Evolutionary conservation across 2,329 filamentous ascomycete species (phyloP).

Genomic region (Monosporascus ibericus): DNA sequence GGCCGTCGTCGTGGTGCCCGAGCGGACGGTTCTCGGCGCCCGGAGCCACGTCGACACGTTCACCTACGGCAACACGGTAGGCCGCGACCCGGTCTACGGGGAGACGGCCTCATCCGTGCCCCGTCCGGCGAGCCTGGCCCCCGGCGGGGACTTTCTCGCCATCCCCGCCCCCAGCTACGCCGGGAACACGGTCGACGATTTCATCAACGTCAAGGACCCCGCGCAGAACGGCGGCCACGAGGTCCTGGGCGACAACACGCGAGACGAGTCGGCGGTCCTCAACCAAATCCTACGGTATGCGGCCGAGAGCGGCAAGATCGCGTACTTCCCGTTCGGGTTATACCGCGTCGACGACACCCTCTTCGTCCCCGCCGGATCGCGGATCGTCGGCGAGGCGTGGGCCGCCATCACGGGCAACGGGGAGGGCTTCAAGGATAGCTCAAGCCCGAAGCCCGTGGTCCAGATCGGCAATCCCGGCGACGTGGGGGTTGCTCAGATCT

Average conservation of each 20-base stretch:
- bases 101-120: constrained; percentile 22
- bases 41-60: constrained; percentile 32
- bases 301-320: constrained; percentile 35
- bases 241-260: constrained; percentile 31
- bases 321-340: constrained; percentile 50
- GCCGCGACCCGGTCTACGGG: constrained; percentile 33
- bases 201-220: constrained; percentile 37
- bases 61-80: constrained; percentile 36
- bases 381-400: constrained; percentile 48
- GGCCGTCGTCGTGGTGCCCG: constrained; percentile 27
- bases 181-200: constrained; percentile 24
- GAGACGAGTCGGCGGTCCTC: constrained; percentile 31
- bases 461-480: constrained; percentile 53
- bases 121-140: constrained; percentile 30
- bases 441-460: constrained; percentile 50
- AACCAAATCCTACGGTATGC: constrained; percentile 32
- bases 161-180: constrained; percentile 35
- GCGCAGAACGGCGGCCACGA: constrained; percentile 29
- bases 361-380: constrained; percentile 40
- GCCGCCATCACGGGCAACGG: constrained; percentile 48
- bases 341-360: constrained; percentile 48
- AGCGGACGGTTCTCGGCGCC: constrained; percentile 24
- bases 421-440: constrained; percentile 40
- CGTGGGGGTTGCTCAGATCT: constrained; percentile 54
- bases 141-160: constrained; percentile 30